Conservation (phyloP, 2,329 filamentous ascomycete genomes). For the Colletotrichum gigasporum region DNA sequence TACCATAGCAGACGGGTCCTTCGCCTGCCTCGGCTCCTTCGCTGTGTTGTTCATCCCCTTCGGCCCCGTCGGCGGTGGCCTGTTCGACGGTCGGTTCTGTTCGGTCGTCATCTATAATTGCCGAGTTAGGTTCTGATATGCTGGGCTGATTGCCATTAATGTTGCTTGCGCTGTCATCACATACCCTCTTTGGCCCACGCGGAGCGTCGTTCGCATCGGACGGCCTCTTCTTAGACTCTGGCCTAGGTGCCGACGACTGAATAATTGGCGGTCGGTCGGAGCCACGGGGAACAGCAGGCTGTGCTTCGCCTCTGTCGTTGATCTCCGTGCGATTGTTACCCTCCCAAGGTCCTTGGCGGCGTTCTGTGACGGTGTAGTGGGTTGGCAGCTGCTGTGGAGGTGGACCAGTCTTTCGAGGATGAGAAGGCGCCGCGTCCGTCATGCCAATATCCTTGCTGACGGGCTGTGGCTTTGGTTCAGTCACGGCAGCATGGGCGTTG, state of each 20-base stretch:
- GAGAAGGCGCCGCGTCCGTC: slow-evolving; percentile 13
- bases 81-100: slow-evolving; percentile 22
- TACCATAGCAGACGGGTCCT: slow-evolving; percentile 62
- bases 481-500: not conserved
- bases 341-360: slow-evolving; percentile 10
- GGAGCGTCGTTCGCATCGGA: slow-evolving; percentile 48
- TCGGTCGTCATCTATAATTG: slow-evolving; percentile 27
- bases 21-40: slow-evolving; percentile 38
- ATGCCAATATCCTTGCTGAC: slow-evolving; percentile 28
- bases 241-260: slow-evolving; percentile 43
- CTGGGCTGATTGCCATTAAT: not conserved
- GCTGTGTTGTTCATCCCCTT: slow-evolving; percentile 12
- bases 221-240: slow-evolving; percentile 51
- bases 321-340: slow-evolving; percentile 34
- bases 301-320: slow-evolving; percentile 40
- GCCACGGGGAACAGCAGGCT: slow-evolving; percentile 21
- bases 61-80: slow-evolving; percentile 32
- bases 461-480: not conserved
- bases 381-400: not conserved
- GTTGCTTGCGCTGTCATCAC: slow-evolving; percentile 35
- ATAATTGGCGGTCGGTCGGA: slow-evolving; percentile 46
- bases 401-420: not conserved
- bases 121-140: slow-evolving; percentile 7
- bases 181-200: slow-evolving; percentile 52
- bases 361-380: not conserved